Evolutionary conservation across 345 rosid genomes (phyloP).

Genomic region (Gossypium longicalyx): DNA sequence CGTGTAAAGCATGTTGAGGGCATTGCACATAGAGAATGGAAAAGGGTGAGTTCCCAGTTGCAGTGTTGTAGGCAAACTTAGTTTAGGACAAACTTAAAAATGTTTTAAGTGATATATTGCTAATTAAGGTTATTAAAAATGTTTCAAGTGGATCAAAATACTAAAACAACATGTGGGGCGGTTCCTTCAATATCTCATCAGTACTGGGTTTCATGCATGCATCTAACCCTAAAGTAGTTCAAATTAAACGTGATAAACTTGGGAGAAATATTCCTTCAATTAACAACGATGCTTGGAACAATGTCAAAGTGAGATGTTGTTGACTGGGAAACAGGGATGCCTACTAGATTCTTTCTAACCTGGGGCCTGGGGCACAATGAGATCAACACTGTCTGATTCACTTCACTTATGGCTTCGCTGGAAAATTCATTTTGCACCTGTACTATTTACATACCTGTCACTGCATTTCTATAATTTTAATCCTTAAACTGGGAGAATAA

Average conservation of each 20-base stretch:
- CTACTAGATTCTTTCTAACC: background rate
- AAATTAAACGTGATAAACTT: background rate
- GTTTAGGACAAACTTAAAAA: background rate
- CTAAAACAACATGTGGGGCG: background rate
- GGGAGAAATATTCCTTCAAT: slow-evolving; percentile 1
- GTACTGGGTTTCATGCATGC: slow-evolving; percentile 1
- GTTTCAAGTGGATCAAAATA: background rate
- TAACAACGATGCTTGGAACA: background rate
- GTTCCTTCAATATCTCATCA: background rate
- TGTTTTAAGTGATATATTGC: too few species aligned
- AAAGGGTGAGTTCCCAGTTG: background rate
- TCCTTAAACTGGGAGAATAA: too few species aligned
- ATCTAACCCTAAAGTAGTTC: background rate
- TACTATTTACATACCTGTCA: too few species aligned
- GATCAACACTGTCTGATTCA: background rate
- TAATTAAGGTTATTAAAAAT: background rate
- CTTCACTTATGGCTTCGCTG: background rate
- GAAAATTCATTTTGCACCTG: background rate
- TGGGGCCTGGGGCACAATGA: background rate
- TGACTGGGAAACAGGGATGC: background rate
- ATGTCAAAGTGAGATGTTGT: background rate
- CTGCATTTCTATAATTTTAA: too few species aligned
- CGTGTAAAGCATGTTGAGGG: too few species aligned
- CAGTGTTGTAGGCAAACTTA: background rate
- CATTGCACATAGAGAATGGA: too few species aligned